Percentiles rank a stretch among this genome's conserved stretches.
Conservation (phyloP, 495 filamentous ascomycete genomes). For the Pyrenula aspistea region DNA sequence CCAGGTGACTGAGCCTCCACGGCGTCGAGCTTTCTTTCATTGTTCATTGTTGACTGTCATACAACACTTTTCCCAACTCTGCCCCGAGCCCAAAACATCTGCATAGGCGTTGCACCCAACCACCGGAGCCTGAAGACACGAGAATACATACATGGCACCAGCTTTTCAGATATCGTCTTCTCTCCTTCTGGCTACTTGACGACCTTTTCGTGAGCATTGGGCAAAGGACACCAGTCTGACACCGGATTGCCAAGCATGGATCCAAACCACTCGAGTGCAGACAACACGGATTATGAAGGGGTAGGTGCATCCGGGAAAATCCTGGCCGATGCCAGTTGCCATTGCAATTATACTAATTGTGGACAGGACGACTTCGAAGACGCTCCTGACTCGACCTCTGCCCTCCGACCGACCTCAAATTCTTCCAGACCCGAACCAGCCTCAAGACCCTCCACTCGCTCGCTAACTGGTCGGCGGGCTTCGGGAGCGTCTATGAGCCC, state of each 20-base stretch:
- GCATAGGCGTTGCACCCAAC: not conserved
- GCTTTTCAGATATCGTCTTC: too few species aligned
- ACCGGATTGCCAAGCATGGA: too few species aligned
- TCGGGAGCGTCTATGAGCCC: slow-evolving; percentile 23
- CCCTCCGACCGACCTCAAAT: not conserved
- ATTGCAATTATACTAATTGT: not conserved
- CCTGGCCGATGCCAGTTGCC: not conserved
- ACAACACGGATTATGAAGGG: slow-evolving; percentile 37
- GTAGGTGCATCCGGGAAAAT: slow-evolving; percentile 17
- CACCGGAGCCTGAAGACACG: not conserved
- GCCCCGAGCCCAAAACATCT: not conserved
- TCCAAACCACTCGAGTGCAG: slow-evolving; percentile 17
- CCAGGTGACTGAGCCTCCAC: not conserved
- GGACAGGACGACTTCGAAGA: slow-evolving; percentile 67
- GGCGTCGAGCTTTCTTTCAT: not conserved
- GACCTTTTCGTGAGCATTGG: too few species aligned
- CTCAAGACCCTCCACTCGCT: slow-evolving; percentile 28
- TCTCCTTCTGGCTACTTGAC: not conserved
- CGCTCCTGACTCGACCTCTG: slow-evolving; percentile 41
- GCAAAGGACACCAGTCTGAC: too few species aligned
- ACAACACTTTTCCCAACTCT: not conserved
- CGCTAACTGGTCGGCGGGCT: slow-evolving; percentile 35
- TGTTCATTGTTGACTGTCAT: not conserved
- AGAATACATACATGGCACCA: not conserved
- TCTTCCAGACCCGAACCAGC: slow-evolving; percentile 2